Evolutionary conservation across 2,329 filamentous ascomycete species (phyloP).

Genomic region (Ceratocystiopsis minuta): DNA sequence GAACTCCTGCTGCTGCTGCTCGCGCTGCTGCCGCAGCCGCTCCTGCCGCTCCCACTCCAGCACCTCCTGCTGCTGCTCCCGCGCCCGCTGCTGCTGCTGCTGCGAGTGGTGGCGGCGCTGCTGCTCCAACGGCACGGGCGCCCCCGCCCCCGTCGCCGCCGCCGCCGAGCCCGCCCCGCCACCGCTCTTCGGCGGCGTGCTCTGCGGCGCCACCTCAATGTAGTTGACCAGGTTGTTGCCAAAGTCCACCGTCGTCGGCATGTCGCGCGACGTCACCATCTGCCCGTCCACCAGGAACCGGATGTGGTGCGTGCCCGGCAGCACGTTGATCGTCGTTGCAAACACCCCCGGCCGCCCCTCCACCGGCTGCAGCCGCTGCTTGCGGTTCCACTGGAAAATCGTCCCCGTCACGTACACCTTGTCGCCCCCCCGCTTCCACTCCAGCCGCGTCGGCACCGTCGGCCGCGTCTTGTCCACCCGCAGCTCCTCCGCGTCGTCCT

Average conservation of each 20-base stretch:
- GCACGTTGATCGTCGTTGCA: conserved; percentile 62
- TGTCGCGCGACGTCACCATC: conserved; percentile 71
- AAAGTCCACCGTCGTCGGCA: conserved; percentile 92
- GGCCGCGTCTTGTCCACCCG: conserved; percentile 56
- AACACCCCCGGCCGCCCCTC: conserved; percentile 45
- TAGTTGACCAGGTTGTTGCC: conserved; percentile 98
- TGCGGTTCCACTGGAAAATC: conserved; percentile 93
- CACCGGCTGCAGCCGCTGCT: conserved; percentile 73
- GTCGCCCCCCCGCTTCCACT: conserved; percentile 70
- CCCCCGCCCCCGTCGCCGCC: conserved; percentile 9
- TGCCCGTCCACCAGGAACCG: conserved; percentile 90
- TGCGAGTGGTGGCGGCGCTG: conserved; percentile 3
- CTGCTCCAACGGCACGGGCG: conserved; percentile 13
- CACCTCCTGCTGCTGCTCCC: too few species aligned
- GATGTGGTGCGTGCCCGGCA: conserved; percentile 88
- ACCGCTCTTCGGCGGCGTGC: conserved; percentile 26
- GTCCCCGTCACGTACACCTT: conserved; percentile 95
- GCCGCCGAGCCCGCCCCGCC: conserved; percentile 6
- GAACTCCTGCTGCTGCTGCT: conserved; percentile 8
- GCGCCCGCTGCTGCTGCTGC: background rate
- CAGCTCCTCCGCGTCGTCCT: conserved; percentile 55
- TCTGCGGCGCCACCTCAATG: conserved; percentile 74
- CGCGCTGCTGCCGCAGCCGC: conserved; percentile 10
- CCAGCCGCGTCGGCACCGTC: conserved; percentile 66
- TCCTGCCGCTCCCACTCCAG: too few species aligned